These are phyloP conservation scores for Luffa acutangula DNA, from an alignment of 306 rosid species.

Conservation along the genomic window DNA sequence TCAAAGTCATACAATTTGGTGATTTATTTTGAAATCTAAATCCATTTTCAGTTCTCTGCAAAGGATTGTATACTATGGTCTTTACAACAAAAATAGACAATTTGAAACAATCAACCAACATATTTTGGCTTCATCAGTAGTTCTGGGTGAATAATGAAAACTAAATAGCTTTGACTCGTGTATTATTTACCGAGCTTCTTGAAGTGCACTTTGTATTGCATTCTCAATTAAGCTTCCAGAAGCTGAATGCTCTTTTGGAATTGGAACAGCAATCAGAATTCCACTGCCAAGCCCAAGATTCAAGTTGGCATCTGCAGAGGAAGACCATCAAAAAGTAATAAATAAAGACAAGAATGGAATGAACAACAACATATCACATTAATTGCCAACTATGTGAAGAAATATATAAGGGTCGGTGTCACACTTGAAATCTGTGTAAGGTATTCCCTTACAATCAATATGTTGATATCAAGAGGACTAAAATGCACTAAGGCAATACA, in stretches of 20 bases:
- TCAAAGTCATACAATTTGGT: too few species aligned
- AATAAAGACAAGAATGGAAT: neutral
- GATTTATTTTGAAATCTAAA: too few species aligned
- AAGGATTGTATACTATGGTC: too few species aligned
- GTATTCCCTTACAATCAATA: too few species aligned
- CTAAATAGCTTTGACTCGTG: neutral
- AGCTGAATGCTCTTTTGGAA: constrained; percentile 65
- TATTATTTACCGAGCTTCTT: constrained; percentile 56
- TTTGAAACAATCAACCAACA: too few species aligned
- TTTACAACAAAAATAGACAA: too few species aligned
- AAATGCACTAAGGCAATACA: too few species aligned
- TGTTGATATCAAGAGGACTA: too few species aligned
- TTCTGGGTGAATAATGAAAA: neutral
- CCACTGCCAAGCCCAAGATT: constrained; percentile 69
- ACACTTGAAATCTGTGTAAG: neutral
- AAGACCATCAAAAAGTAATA: neutral
- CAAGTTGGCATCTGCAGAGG: constrained; percentile 46
- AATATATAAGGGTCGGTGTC: neutral
- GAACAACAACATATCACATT: neutral
- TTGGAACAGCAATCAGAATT: constrained; percentile 74
- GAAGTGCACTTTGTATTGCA: constrained; percentile 61
- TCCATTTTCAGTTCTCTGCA: too few species aligned
- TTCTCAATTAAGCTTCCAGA: constrained; percentile 72
- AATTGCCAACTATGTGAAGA: neutral
- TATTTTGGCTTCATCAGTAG: too few species aligned